Evolutionary conservation across 163 green algal genomes (phyloP).

Genomic region (Smithsoniella earleae): DNA sequence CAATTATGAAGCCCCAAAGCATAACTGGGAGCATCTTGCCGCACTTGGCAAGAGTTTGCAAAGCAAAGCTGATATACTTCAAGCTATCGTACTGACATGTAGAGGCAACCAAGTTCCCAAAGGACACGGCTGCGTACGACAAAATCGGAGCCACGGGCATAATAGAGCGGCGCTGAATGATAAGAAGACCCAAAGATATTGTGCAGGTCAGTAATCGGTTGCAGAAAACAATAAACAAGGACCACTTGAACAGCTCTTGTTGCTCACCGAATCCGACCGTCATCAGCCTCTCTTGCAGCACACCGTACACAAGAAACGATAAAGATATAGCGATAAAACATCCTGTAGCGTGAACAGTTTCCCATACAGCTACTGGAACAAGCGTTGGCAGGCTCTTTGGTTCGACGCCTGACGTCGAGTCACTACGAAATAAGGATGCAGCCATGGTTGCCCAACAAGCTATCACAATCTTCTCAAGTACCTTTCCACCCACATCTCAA

Average conservation of each 20-base stretch:
- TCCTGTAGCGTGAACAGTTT: conserved; percentile 13
- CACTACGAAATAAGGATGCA: too few relatives aligned
- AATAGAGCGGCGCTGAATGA: conserved; percentile 38
- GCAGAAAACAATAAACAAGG: conserved; percentile 74
- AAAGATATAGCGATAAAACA: conserved; percentile 27
- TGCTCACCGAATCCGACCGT: conserved; percentile 70
- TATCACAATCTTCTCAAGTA: too few relatives aligned
- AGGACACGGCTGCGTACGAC: conserved; percentile 62
- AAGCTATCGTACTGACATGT: conserved; percentile 97
- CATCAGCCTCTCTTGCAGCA: conserved; percentile 89
- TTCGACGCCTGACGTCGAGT: too few relatives aligned
- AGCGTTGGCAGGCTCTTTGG: too few relatives aligned
- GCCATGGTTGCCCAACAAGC: too few relatives aligned
- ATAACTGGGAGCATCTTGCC: conserved; percentile 86
- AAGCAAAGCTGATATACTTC: conserved; percentile 88
- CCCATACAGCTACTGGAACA: too few relatives aligned
- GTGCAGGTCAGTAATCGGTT: conserved; percentile 73
- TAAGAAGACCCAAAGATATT: conserved; percentile 42
- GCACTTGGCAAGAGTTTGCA: conserved; percentile 90
- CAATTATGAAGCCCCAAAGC: conserved; percentile 82
- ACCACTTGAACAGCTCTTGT: conserved; percentile 48
- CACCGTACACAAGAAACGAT: conserved; percentile 34
- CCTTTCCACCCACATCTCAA: too few relatives aligned
- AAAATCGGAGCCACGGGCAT: conserved; percentile 61
- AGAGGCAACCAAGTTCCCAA: conserved; percentile 67